Evolutionary conservation across 2,329 filamentous ascomycete genomes (phyloP), one percentile per base, ranked within the genome.

Genomic region (Ophiocordyceps polyrhachis-furcata): DNA sequence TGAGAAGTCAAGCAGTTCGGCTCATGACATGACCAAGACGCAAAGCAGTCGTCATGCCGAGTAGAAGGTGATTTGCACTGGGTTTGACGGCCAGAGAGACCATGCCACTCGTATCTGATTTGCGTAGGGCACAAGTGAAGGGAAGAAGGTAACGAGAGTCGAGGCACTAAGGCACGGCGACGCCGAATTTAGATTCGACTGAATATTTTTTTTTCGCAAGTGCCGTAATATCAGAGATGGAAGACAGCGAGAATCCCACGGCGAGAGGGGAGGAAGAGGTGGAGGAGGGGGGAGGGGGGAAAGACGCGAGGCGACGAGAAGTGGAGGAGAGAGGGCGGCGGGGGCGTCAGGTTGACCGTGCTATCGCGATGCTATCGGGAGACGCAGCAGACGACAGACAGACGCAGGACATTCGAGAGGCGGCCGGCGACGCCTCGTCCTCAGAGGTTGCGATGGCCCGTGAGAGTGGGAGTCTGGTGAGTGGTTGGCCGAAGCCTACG

Each of bases 21-120:
- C 57, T 60, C 52, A 60, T 54, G 55, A 55, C 58, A 61, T 61
- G 52, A 53, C 57, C 50, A 49, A 51, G 50, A 49, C 51, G 43
- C 49, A 49, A 55, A 55, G 55, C 51, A 55, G 50, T 52, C 50
- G 47, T 55, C 52, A 48, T 56, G 46, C 49, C 52, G 54, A 52
- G 53, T 55, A 53, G 52, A 48, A 51, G 54, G 50, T 47, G 49
- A 49, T 47, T 49, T 46, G 43, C 41, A 46, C 43, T 48, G 43
- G 46, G 31, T 44, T 40, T 40, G 43, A 42, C 19, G 46, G 45
- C 23, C 19, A 44, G 47, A 49, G 48, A 43, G 45, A 46, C 47
- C 51, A 52, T 55, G 46, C 52, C 49, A 51, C 48, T 42, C 38
- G 40, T 42, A 42, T 40, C 35, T 8, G 29, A 28, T 38, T 31